These are phyloP conservation scores for Letharia columbiana DNA, from an alignment of 495 filamentous ascomycete genomes.

Conservation along the genomic window DNA sequence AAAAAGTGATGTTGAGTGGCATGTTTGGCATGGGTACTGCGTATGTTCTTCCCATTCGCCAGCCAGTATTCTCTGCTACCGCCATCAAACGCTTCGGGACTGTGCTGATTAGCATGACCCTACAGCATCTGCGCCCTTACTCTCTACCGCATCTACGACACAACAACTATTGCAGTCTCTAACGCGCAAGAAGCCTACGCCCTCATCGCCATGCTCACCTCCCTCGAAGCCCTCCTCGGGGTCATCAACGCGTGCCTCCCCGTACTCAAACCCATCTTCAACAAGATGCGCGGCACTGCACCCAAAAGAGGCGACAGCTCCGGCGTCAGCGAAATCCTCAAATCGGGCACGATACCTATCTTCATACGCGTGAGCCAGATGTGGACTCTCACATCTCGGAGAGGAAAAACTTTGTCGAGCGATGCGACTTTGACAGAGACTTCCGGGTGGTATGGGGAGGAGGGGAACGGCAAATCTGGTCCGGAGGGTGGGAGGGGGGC, in stretches of 20 bases:
- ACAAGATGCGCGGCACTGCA: conserved; percentile 11
- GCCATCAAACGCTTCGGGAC: neutral
- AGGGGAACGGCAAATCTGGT: neutral
- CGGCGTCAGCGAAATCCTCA: conserved; percentile 6
- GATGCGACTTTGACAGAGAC: neutral
- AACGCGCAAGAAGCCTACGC: conserved; percentile 18
- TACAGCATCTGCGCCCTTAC: conserved; percentile 21
- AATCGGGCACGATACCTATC: conserved; percentile 12
- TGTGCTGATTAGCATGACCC: neutral
- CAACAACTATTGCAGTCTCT: neutral
- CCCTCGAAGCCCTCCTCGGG: conserved; percentile 22
- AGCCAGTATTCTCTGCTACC: neutral
- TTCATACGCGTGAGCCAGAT: conserved; percentile 13
- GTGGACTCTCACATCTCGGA: neutral
- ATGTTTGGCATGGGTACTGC: conserved; percentile 22
- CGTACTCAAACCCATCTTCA: conserved; percentile 21
- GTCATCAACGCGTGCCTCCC: conserved; percentile 21
- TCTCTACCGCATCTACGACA: conserved; percentile 10
- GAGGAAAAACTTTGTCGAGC: neutral
- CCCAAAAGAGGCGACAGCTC: neutral
- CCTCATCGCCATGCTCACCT: conserved; percentile 17
- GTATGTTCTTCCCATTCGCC: conserved; percentile 12
- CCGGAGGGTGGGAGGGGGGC: neutral
- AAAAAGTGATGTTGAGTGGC: conserved; percentile 26
- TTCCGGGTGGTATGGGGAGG: neutral